These are phyloP conservation scores for Trypanosoma conorhini DNA, from an alignment of 208 protist genomes.

Conservation along the genomic window DNA sequence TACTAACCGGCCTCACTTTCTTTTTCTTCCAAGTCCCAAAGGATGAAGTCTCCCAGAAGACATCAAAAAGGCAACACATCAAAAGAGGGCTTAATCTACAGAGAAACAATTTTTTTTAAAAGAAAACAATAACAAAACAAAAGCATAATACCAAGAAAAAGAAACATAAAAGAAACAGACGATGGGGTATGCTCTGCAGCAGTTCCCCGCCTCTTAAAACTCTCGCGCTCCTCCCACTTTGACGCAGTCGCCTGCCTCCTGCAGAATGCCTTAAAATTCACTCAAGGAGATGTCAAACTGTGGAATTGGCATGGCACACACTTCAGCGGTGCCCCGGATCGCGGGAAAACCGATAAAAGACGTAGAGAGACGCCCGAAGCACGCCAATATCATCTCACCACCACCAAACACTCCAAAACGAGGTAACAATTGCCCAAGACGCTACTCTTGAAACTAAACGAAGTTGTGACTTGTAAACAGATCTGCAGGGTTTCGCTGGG, in stretches of 20 bases:
- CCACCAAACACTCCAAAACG: slow-evolving; percentile 46
- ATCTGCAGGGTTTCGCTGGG: slow-evolving; percentile 41
- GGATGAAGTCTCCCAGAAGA: too few species aligned
- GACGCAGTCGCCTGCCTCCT: slow-evolving; percentile 34
- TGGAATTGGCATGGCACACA: slow-evolving; percentile 24
- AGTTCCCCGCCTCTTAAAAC: slow-evolving; percentile 33
- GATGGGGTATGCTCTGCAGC: slow-evolving; percentile 11
- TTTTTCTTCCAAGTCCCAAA: neutral
- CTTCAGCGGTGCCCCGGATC: slow-evolving; percentile 37
- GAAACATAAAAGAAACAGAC: slow-evolving; percentile 11
- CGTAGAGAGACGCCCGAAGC: slow-evolving; percentile 55
- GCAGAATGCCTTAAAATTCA: slow-evolving; percentile 48
- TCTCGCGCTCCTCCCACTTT: neutral
- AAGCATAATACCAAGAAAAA: slow-evolving; percentile 1
- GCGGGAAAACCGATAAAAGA: slow-evolving; percentile 40
- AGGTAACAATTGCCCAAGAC: slow-evolving; percentile 32
- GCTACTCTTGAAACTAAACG: slow-evolving; percentile 23
- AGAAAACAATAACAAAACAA: slow-evolving; percentile 10
- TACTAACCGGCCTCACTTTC: neutral
- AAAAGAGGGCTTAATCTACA: neutral
- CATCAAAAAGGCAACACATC: too few species aligned
- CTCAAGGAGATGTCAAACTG: slow-evolving; percentile 38
- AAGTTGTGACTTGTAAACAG: slow-evolving; percentile 51
- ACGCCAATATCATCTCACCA: slow-evolving; percentile 43
- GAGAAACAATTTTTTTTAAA: too few species aligned